These are phyloP conservation scores for Aspergillus indologenus DNA, from an alignment of 495 filamentous ascomycete genomes.

Conservation along the genomic window DNA sequence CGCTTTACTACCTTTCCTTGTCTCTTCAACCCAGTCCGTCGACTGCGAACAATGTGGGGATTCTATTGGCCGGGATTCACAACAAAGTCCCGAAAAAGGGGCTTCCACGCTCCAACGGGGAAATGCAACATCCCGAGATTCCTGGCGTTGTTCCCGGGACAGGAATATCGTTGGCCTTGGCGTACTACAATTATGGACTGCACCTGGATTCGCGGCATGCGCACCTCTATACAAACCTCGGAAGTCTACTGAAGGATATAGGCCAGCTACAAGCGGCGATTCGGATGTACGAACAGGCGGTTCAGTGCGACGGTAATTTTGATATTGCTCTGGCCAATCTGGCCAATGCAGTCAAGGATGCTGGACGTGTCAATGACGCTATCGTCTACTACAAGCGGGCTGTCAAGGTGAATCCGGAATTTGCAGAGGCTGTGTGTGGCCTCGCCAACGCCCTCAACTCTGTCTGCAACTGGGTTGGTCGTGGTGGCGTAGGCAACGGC, in stretches of 20 bases:
- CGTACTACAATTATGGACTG: slow-evolving; percentile 91
- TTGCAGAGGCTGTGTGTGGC: slow-evolving; percentile 95
- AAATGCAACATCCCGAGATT: slow-evolving; percentile 51
- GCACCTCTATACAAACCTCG: slow-evolving; percentile 96
- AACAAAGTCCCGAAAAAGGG: slow-evolving; percentile 57
- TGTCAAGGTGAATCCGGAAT: slow-evolving; percentile 86
- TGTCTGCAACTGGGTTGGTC: slow-evolving; percentile 91
- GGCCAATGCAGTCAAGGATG: slow-evolving; percentile 97
- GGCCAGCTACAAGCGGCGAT: slow-evolving; percentile 89
- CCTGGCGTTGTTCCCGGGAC: slow-evolving; percentile 82
- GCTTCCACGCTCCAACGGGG: slow-evolving; percentile 30
- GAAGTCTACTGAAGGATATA: slow-evolving; percentile 94
- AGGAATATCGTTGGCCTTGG: slow-evolving; percentile 82
- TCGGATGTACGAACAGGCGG: slow-evolving; percentile 95
- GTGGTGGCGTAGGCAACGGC: slow-evolving; percentile 76
- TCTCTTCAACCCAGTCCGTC: slow-evolving; percentile 95
- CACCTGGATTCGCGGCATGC: slow-evolving; percentile 85
- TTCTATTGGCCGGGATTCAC: slow-evolving; percentile 90
- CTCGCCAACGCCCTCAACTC: slow-evolving; percentile 95
- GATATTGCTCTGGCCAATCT: slow-evolving; percentile 97
- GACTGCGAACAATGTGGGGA: slow-evolving; percentile 98
- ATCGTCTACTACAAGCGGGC: slow-evolving; percentile 90
- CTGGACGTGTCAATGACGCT: slow-evolving; percentile 86
- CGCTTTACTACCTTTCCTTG: slow-evolving; percentile 93
- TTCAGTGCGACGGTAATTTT: slow-evolving; percentile 85